Evolutionary conservation across 2,329 filamentous ascomycete genomes (phyloP), one percentile per base, ranked within the genome.

Genomic region (Conoideocrella luteorostrata): DNA sequence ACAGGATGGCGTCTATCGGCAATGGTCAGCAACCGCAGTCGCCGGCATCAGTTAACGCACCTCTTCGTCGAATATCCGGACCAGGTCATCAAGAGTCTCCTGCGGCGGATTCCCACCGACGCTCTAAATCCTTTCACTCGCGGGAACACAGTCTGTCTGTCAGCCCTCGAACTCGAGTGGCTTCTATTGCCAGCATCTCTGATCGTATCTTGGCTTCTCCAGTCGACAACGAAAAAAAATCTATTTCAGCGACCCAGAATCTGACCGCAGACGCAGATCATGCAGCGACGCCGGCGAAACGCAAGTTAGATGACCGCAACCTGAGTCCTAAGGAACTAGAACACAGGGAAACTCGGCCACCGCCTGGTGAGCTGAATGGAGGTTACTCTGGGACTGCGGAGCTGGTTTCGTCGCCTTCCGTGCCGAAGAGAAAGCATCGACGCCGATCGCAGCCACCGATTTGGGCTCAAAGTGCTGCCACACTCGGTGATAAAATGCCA

Each of bases 141-240:
- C 77, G 84, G 55, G 85, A 86, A 48, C 71, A 76, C 39, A 87
- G 82, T 59, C 62, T 84, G 42, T 90, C 85, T 56, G 79, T 91
- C 40, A 91, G 86, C 59, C 87, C 88, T 23, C 89, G 88, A 65
- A 88, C 86, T 28, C 72, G 77, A 50, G 67, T 82, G 13, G 67
- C 72, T 30, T 78, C 73, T 52, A 57, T 78, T 29, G 68, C 67
- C 46, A 72, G 63, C 57, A 71, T 62, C 54, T 55, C 65, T 35
- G 66, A 68, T 40, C 54, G 52, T 33, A 48, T 23, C 1, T 18
- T 50, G 39, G 46, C 40, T 13, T 47, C 47, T 17, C 45, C 55
- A 11, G 44, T 49, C 22, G 62, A 61, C 29, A 49, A 50, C 45
- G 59, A 61, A 22, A 50, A 50, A 26, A 59, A 52, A 46, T 39